Conservation (phyloP, 768 basidiomycete genomes). For the Rhodotorula babjevae region DNA sequence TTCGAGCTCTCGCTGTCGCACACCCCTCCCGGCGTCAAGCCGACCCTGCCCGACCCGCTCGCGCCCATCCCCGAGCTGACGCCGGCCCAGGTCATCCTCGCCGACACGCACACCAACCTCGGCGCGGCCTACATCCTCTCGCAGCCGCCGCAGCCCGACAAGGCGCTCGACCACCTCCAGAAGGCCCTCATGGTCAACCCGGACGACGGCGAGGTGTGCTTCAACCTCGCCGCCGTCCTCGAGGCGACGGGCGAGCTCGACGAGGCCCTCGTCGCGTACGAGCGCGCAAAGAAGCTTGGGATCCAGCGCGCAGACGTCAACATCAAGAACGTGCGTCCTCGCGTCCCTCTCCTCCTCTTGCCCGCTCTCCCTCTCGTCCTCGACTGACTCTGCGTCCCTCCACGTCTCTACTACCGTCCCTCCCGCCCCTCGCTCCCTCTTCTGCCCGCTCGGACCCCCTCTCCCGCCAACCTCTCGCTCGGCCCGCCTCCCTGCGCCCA, state of each 20-base stretch:
- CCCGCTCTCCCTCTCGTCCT: background rate
- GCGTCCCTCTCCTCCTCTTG: background rate
- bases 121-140: conserved; percentile 48
- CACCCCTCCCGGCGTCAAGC: conserved; percentile 13
- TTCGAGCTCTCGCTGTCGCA: conserved; percentile 23
- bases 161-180: conserved; percentile 48
- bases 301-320: conserved; percentile 48
- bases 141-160: conserved; percentile 47
- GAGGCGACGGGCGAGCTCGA: conserved; percentile 44
- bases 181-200: conserved; percentile 37
- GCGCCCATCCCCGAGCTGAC: conserved; percentile 14
- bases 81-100: conserved; percentile 38
- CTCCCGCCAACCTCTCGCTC: too few relatives aligned
- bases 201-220: conserved; percentile 39
- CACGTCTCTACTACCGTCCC: background rate
- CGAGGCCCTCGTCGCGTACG: conserved; percentile 46
- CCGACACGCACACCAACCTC: conserved; percentile 49
- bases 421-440: background rate
- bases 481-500: too few relatives aligned
- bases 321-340: conserved; percentile 45
- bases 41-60: conserved; percentile 20
- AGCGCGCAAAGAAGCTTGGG: conserved; percentile 46
- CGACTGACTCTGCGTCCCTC: background rate
- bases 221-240: conserved; percentile 36
- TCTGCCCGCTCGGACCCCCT: background rate